Base-by-base conservation (phyloP, 371 early-diverging fungal genomes). In the Mortierella sp. region DNA sequence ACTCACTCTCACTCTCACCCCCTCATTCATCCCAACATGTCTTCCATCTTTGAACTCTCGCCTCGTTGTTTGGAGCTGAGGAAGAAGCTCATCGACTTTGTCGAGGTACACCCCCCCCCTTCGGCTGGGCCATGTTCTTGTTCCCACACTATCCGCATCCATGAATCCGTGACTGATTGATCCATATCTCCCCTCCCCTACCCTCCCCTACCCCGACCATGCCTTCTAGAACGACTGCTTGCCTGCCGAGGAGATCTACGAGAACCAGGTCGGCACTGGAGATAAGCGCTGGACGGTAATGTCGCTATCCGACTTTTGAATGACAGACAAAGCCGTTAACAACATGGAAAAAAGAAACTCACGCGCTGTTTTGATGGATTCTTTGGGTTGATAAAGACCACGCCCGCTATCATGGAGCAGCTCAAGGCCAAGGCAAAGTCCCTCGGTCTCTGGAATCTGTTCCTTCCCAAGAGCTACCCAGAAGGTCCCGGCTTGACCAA, bases 401-500 rank as follows among this genome's bases (percentile, higher is more conserved):
- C 91, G 41, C 97, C 97, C 27, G 85, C 91, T 30, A 84, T 96
- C 30, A 84, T 97, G 72, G 96, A 95, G 79, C 83, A 89, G 46
- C 91, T 98, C 55, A 96, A 96, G 83, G 73, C 80, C 41, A 94
- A 94, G 71, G 98, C 98, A 0, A 85, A 87, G 67, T 80, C 84
- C 18, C 87, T 96, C 21, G 98, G 98, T 10, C 89, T 98, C 18
- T 98, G 98, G 98, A 98, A 98, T 84, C 79, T 97, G 61, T 98
- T 95, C 83, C 80, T 96, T 68, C 86, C 90, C 28, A 87, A 85
- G 62, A 87, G 89, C 49, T 91, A 93, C 69, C 74, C 82, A 16
- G 89, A 91, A 68, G 92, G 95, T 28, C 91, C 95, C 21, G 96
- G 96, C 18, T 83, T 97, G 59, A 95, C 93, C 70, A 97, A 95